phyloP scores from a whole-genome alignment of 73 alveolate genomes.

The Tetrahymena thermophila region DNA sequence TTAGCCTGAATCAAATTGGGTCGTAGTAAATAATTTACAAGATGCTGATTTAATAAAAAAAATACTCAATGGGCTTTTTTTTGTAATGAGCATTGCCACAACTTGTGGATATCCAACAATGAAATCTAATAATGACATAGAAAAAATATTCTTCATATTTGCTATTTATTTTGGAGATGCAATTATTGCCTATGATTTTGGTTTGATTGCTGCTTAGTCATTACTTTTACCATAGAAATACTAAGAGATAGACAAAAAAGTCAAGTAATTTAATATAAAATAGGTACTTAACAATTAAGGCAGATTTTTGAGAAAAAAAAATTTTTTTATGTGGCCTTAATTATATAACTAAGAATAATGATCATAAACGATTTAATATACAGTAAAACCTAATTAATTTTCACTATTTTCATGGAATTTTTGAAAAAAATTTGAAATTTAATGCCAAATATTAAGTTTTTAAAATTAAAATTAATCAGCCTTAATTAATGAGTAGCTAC shows the following conservation, averaged over 20 bases:
- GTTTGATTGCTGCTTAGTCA: not conserved
- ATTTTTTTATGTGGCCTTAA: too few species aligned
- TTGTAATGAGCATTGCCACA: not conserved
- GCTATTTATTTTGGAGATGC: not conserved
- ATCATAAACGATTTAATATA: too few species aligned
- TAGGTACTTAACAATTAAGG: too few species aligned
- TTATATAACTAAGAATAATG: too few species aligned
- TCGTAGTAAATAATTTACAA: not conserved
- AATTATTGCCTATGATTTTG: not conserved
- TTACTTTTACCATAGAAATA: not conserved
- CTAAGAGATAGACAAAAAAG: not conserved
- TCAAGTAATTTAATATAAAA: not conserved
- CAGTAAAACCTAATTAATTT: too few species aligned
- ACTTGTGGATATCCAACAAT: not conserved
- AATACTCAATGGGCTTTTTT: not conserved
- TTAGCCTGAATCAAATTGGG: not conserved
- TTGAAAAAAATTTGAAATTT: too few species aligned
- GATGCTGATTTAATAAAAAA: not conserved
- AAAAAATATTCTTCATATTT: not conserved
- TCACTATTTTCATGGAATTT: too few species aligned
- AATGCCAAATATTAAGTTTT: too few species aligned
- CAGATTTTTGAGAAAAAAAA: too few species aligned
- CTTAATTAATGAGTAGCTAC: too few species aligned
- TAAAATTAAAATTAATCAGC: too few species aligned
- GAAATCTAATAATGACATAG: not conserved